Conservation (phyloP, 2,329 filamentous ascomycete genomes). For the Beauveria varroae region DNA sequence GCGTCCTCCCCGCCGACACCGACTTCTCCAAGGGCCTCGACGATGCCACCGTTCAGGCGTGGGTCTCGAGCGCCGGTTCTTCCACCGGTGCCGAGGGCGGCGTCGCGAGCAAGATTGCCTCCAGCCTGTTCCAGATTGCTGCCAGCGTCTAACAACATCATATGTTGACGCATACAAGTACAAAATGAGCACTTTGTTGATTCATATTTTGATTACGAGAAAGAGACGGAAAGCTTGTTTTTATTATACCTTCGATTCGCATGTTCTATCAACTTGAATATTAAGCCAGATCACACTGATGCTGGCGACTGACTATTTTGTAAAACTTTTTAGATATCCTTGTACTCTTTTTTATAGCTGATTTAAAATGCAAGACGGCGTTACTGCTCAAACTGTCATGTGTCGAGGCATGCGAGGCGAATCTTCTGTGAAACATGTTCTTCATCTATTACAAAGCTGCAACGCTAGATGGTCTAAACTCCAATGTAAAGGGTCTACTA, state of each 20-base stretch:
- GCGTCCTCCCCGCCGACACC: conserved; percentile 36
- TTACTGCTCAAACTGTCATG: background rate
- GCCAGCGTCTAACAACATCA: background rate
- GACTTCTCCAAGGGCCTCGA: conserved; percentile 34
- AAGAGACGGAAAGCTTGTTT: background rate
- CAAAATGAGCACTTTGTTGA: background rate
- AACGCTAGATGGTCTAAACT: background rate
- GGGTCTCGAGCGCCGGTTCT: conserved; percentile 19
- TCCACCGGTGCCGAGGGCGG: background rate
- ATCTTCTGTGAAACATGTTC: background rate
- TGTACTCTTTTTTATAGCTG: background rate
- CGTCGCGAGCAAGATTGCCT: conserved; percentile 6
- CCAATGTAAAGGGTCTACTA: background rate
- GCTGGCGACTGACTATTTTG: background rate
- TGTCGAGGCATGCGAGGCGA: background rate
- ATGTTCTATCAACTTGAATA: background rate
- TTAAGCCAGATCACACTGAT: background rate
- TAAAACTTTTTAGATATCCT: background rate
- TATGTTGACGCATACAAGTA: background rate
- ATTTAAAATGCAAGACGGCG: background rate
- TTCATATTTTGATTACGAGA: background rate
- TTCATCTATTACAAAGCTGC: background rate
- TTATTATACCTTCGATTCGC: conserved; percentile 6
- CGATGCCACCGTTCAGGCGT: conserved; percentile 28
- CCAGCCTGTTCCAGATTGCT: conserved; percentile 20